Evolutionary conservation across 225 moss, liverwort and hornwort genomes (phyloP).

Genomic region (Sphagnum tenellum): DNA sequence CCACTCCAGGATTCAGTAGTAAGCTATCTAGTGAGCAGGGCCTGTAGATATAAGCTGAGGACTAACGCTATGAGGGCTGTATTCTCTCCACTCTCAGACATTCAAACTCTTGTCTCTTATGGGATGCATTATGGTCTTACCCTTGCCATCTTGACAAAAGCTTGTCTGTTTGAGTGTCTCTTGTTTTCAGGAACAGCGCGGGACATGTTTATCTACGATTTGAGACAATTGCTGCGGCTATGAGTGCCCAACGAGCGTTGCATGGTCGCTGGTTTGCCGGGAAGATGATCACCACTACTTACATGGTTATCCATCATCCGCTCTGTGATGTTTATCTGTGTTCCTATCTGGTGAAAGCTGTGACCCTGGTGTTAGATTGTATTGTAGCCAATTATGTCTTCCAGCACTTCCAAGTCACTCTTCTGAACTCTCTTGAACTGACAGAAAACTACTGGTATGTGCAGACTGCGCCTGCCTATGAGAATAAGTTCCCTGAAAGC

Average conservation of each 20-base stretch:
- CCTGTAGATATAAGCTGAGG: neutral
- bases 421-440: too few relatives aligned
- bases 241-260: conserved; percentile 85
- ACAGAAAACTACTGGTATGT: neutral
- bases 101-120: too few relatives aligned
- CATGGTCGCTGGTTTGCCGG: conserved; percentile 99
- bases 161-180: conserved; percentile 4
- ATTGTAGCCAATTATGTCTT: too few relatives aligned
- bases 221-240: conserved; percentile 64
- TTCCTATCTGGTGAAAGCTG: too few relatives aligned
- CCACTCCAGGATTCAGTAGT: conserved; percentile 16
- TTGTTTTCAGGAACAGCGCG: conserved; percentile 76
- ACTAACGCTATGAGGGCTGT: too few relatives aligned
- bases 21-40: conserved; percentile 23
- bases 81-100: too few relatives aligned
- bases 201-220: conserved; percentile 94
- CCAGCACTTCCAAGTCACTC: too few relatives aligned
- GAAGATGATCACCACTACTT: conserved; percentile 96
- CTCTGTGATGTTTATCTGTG: too few relatives aligned
- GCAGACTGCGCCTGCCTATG: conserved; percentile 69
- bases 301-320: conserved; percentile 43
- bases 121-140: too few relatives aligned
- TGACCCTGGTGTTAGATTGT: too few relatives aligned
- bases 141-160: neutral
- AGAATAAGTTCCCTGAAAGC: conserved; percentile 93